Percentiles rank a stretch among this genome's conserved stretches.
Conservation (phyloP, 2,329 filamentous ascomycete species). For the Cytospora piceae region DNA sequence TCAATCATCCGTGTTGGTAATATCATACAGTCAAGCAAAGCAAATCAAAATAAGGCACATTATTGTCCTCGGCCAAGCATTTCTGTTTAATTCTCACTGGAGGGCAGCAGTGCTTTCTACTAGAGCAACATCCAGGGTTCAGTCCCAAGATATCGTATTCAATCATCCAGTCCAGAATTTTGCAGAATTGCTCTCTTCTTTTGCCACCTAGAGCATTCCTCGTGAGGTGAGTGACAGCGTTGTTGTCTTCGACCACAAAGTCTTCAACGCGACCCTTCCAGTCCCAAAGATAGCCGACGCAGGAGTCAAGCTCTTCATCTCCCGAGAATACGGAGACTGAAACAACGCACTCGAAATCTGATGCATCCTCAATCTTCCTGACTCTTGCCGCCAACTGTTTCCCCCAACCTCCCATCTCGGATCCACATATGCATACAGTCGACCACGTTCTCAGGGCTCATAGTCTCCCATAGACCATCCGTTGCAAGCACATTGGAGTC, state of each 20-base stretch:
- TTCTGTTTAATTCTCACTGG: no score
- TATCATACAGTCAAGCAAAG: no score
- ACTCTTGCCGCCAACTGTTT: background rate
- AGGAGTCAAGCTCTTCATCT: constrained; percentile 6
- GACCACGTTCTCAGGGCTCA: constrained; percentile 61
- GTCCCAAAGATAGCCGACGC: constrained; percentile 4
- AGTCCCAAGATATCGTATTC: no score
- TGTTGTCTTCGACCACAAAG: constrained; percentile 78
- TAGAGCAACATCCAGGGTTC: no score
- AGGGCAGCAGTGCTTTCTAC: no score
- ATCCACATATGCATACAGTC: constrained; percentile 36
- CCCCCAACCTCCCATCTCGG: constrained; percentile 6
- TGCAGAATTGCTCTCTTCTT: constrained; percentile 73
- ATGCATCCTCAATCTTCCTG: background rate
- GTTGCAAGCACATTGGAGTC: constrained; percentile 68
- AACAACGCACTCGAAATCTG: background rate
- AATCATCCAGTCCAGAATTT: constrained; percentile 70
- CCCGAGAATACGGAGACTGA: background rate
- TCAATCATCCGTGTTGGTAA: no score
- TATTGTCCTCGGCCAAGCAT: no score
- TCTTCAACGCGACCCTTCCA: constrained; percentile 46
- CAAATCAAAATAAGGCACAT: no score
- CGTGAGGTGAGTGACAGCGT: constrained; percentile 79
- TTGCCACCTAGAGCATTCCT: constrained; percentile 81
- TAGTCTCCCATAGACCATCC: constrained; percentile 68